Base-by-base conservation (phyloP, 768 basidiomycete species). In the Candolleomyces eurysporus region DNA sequence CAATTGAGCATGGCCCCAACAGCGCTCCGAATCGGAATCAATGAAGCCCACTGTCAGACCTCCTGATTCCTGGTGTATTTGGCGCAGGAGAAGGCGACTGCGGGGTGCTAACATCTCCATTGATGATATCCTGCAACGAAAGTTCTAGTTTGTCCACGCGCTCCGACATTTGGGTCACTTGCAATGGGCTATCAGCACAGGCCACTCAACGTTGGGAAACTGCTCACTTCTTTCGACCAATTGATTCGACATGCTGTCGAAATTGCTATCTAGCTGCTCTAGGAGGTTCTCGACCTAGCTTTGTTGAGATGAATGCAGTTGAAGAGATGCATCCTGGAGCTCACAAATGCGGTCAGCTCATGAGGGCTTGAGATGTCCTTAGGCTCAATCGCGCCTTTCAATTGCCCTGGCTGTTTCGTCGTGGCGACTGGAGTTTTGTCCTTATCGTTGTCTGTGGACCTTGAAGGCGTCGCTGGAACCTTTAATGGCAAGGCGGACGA, bases 141-240 rank as follows among this genome's bases (percentile, higher is more conserved):
- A 86, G 86, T 70, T 97, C 95, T 32, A 97, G 79, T 17, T 91
- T 84, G 68, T 97, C 94, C 21, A 97, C 94, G 48, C 95, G 84
- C 43, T 85, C 83, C 1, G 94, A 96, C 95, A 96, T 97, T 67
- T 94, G 90, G 59, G 78, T 84, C 95, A 97, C 95, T 96, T 69
- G 16, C 5, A 32, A 11, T 4, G 40, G 21, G 55, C 58, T 51
- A 39, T 58, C 22, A 61, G 59, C 57, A 48, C 16, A n/a, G 57
- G 58, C 54, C 57, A 65, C 65, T 36, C 45, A 22, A 32, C 48
- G 21, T 22, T 58, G 58, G 52, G 53, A 49, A 59, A 49, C 54
- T 52, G 82, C 89, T 66, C 69, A 93, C 91, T 92, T 67, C 89
- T 81, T 60, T 92, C 89, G 63, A 96, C 81, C 64, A 97, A 92